Evolutionary conservation across 1,284 basidiomycete genomes (phyloP).

Genomic region (Austroboletus niveus): DNA sequence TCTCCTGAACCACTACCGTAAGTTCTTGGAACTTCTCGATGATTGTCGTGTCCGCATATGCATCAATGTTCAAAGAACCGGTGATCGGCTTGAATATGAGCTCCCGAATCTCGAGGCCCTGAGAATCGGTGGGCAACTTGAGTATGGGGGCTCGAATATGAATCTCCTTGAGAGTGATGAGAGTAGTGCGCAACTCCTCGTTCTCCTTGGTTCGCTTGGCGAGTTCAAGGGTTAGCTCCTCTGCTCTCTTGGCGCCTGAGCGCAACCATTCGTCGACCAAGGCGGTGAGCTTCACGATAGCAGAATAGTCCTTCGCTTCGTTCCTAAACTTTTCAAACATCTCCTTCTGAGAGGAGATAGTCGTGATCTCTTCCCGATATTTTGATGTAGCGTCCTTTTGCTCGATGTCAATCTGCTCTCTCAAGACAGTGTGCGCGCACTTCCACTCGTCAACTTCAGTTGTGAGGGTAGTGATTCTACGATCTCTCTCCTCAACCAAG

Average conservation of each 20-base stretch:
- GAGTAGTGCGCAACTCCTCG: neutral
- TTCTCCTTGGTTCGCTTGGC: slow-evolving; percentile 9
- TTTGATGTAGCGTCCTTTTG: neutral
- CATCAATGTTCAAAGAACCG: neutral
- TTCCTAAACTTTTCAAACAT: too few species aligned
- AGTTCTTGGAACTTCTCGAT: neutral
- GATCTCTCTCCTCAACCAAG: slow-evolving; percentile 2
- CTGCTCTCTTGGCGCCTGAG: neutral
- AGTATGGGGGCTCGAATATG: slow-evolving; percentile 7
- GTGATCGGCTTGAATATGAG: too few species aligned
- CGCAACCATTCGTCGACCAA: neutral
- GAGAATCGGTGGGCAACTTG: slow-evolving; percentile 10
- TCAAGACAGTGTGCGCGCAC: neutral
- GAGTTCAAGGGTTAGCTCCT: slow-evolving; percentile 8
- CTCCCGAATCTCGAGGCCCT: slow-evolving; percentile 2
- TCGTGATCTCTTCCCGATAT: slow-evolving; percentile 2
- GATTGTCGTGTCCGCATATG: slow-evolving; percentile 5
- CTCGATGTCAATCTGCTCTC: neutral
- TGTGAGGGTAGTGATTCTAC: neutral
- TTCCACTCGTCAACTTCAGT: neutral
- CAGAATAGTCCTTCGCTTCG: too few species aligned
- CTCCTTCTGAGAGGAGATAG: neutral
- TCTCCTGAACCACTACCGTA: slow-evolving; percentile 14
- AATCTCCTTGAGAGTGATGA: slow-evolving; percentile 9
- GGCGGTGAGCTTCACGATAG: neutral